Evolutionary conservation across 257 asterid species (phyloP).

Genomic region (Eucommia ulmoides): DNA sequence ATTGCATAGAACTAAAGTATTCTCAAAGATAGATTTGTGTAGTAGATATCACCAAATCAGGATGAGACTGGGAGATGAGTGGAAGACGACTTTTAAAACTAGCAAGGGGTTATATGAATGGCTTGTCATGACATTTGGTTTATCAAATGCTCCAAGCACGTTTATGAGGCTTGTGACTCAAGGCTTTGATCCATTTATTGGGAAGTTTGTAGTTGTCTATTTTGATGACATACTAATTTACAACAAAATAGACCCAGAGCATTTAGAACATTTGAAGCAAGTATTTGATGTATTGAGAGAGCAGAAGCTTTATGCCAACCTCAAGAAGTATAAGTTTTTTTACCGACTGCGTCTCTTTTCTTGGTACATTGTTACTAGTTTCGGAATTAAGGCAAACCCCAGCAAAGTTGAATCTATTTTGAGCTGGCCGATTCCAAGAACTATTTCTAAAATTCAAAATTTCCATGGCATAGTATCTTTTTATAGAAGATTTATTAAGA

Average conservation of each 20-base stretch:
- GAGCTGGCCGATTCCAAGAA: neutral
- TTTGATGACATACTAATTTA: neutral
- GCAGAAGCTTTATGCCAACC: neutral
- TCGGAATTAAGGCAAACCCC: neutral
- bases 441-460: neutral
- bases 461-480: neutral
- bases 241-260: neutral
- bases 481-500: neutral
- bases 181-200: neutral
- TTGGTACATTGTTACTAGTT: neutral
- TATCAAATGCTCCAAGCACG: neutral
- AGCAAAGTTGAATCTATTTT: neutral
- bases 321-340: neutral
- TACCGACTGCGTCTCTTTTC: neutral
- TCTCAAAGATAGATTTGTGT: neutral
- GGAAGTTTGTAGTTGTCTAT: neutral
- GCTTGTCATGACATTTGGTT: neutral
- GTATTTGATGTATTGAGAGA: neutral
- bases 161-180: neutral
- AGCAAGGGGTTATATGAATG: neutral
- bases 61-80: neutral
- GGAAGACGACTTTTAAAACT: neutral
- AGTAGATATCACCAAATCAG: neutral
- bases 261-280: neutral
- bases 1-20: neutral